Percentiles rank a stretch among this genome's conserved stretches.
Evolutionary conservation across 2,329 filamentous ascomycete genomes (phyloP).

Genomic region (Xylariomycetidae sp.): DNA sequence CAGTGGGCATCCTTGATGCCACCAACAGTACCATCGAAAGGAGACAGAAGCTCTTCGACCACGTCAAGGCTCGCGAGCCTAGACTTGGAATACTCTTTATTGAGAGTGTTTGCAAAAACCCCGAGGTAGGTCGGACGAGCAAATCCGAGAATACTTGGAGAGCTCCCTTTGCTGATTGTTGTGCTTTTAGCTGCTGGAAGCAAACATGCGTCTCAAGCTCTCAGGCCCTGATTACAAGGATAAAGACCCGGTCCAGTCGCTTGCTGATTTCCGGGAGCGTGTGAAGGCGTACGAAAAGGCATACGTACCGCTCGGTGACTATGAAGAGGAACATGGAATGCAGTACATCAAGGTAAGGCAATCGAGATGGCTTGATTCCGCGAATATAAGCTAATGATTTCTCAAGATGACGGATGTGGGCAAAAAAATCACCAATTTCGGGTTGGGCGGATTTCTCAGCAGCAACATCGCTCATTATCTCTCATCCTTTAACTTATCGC

Average conservation of each 20-base stretch:
- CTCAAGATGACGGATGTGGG: conserved; percentile 89
- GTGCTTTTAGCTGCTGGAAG: conserved; percentile 65
- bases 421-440: conserved; percentile 85
- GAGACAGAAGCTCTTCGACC: conserved; percentile 76
- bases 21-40: conserved; percentile 93
- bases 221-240: conserved; percentile 94
- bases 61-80: conserved; percentile 76
- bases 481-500: conserved; percentile 93
- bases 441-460: conserved; percentile 86
- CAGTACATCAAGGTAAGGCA: conserved; percentile 74
- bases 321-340: conserved; percentile 85
- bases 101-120: conserved; percentile 87
- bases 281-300: conserved; percentile 92
- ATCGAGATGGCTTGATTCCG: not conserved
- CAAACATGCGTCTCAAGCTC: conserved; percentile 95
- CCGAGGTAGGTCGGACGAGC: conserved; percentile 44
- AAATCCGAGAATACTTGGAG: too few relatives aligned
- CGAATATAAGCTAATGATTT: conserved; percentile 18
- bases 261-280: conserved; percentile 88
- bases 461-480: conserved; percentile 92
- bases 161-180: conserved; percentile 1
- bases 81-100: conserved; percentile 90
- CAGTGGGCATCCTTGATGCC: conserved; percentile 92
- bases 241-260: conserved; percentile 79
- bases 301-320: conserved; percentile 84